Evolutionary conservation across 805 yeast genomes (phyloP), one percentile per base, ranked within the genome.

Genomic region (Yamadazyma phyllophila): DNA sequence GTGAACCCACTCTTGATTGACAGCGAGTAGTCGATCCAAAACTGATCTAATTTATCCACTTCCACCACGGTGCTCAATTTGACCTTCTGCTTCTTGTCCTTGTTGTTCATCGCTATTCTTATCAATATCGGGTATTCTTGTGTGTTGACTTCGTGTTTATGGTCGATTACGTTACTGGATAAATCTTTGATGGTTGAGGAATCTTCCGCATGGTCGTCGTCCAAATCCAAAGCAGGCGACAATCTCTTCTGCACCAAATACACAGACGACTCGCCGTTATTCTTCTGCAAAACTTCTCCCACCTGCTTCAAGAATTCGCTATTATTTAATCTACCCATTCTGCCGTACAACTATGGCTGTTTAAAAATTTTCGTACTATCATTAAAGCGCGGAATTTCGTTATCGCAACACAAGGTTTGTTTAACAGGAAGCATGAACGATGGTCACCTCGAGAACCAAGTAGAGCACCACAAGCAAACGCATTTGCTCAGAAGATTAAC

Each of bases 1-100:
- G 69, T 69, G 63, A 87, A 80, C 4, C 94, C 91, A 16, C 72
- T 60, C 60, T 88, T 90, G 45, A 90, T 72, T 0, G 78, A 78
- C 36, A 80, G 81, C 1, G 88, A 67, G 65, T 90, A 91, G 20
- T 81, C 82, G 36, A 64, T 62, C 97, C 97, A 91, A 62, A 91
- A 91, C 48, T 69, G 62, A 51, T 83, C 88, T 52, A 91, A 69
- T 2, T 77, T 66, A 1, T 72, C 77, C 0, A 82, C 69, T 24
- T 77, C 77, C 6, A 91, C 90, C 10, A 83, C 78, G 0, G 97
- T 90, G 24, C 90, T 80, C 27, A 84, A 61, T 58, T 87, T 87
- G n/a, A 63, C 58, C 55, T 81, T 81, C 46, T 68, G 65, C 13
- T 69, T 60, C 55, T 78, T 78, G n/a, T 46, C 46, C 6, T 56